These are phyloP conservation scores for Hypoxylon sp. DNA, from an alignment of 2,329 filamentous ascomycete species.

Conservation along the genomic window DNA sequence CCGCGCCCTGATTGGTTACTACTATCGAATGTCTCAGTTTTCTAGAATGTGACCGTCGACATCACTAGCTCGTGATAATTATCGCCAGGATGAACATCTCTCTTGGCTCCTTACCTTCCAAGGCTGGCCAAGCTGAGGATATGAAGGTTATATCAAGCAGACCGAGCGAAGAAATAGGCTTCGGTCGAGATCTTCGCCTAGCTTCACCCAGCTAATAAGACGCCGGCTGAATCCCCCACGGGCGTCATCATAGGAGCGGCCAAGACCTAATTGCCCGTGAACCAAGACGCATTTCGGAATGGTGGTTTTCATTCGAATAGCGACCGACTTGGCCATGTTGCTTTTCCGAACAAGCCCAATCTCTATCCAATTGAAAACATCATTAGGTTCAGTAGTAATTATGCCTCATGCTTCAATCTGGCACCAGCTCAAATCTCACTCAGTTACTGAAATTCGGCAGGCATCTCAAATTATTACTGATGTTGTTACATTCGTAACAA, in stretches of 20 bases:
- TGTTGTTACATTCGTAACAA: slow-evolving; percentile 39
- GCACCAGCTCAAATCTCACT: slow-evolving; percentile 31
- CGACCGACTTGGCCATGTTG: slow-evolving; percentile 2
- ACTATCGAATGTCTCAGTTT: slow-evolving; percentile 22
- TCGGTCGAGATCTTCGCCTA: slow-evolving; percentile 42
- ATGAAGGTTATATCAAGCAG: slow-evolving; percentile 34
- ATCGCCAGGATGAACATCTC: slow-evolving; percentile 22
- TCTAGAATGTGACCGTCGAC: slow-evolving; percentile 23
- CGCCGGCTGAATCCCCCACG: slow-evolving; percentile 35
- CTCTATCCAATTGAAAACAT: slow-evolving; percentile 8
- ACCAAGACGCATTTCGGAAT: slow-evolving; percentile 31
- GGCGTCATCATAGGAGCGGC: slow-evolving; percentile 21
- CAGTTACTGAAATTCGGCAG: slow-evolving; percentile 22
- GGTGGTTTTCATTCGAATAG: slow-evolving; percentile 13
- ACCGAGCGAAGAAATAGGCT: slow-evolving; percentile 33
- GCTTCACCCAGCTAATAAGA: slow-evolving; percentile 34
- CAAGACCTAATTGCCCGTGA: slow-evolving; percentile 34
- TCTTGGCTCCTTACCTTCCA: slow-evolving; percentile 27
- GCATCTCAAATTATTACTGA: slow-evolving; percentile 28
- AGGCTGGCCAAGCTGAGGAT: slow-evolving; percentile 40
- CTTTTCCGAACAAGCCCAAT: slow-evolving; percentile 11
- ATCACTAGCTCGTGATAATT: slow-evolving; percentile 21
- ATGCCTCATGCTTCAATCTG: slow-evolving; percentile 10
- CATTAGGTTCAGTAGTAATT: not conserved
- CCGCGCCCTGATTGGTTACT: slow-evolving; percentile 29